These are phyloP conservation scores for Euphorbia schlechtendalii DNA, from an alignment of 441 rosid species.

Conservation along the genomic window DNA sequence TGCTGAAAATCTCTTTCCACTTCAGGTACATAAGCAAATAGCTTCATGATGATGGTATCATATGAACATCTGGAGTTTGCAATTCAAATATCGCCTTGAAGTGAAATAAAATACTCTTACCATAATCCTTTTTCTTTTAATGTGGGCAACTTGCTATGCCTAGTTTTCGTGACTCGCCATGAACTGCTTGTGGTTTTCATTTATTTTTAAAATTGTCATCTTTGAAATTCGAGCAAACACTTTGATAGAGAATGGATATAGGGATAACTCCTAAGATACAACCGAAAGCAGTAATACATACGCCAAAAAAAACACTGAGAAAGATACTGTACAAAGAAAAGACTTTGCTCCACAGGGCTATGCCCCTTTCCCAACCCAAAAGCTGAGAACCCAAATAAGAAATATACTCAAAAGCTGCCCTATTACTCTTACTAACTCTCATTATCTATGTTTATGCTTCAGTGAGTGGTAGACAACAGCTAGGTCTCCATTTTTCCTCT, in stretches of 20 bases:
- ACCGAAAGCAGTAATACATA: too few relatives aligned
- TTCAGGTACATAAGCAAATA: conserved; percentile 47
- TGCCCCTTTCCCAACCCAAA: too few relatives aligned
- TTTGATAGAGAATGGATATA: too few relatives aligned
- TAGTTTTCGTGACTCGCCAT: neutral
- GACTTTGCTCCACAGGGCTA: too few relatives aligned
- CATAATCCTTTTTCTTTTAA: neutral
- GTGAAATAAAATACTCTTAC: conserved; percentile 1
- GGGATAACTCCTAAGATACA: too few relatives aligned
- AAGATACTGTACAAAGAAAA: too few relatives aligned
- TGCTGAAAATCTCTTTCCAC: conserved; percentile 81
- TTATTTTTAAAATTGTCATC: neutral
- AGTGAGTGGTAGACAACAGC: neutral
- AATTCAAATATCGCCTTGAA: neutral
- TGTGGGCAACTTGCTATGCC: neutral
- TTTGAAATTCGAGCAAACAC: neutral
- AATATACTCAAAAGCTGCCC: too few relatives aligned
- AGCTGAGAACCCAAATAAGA: too few relatives aligned
- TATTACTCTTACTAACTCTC: too few relatives aligned
- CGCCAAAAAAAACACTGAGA: too few relatives aligned
- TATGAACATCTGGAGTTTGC: neutral
- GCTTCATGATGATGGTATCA: neutral
- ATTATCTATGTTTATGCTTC: neutral
- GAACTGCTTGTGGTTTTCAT: neutral
- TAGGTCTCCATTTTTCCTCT: neutral